Percentiles rank a stretch among this genome's conserved stretches.
Conservation (phyloP, 257 asterid genomes). For the Solanum pimpinellifolium region DNA sequence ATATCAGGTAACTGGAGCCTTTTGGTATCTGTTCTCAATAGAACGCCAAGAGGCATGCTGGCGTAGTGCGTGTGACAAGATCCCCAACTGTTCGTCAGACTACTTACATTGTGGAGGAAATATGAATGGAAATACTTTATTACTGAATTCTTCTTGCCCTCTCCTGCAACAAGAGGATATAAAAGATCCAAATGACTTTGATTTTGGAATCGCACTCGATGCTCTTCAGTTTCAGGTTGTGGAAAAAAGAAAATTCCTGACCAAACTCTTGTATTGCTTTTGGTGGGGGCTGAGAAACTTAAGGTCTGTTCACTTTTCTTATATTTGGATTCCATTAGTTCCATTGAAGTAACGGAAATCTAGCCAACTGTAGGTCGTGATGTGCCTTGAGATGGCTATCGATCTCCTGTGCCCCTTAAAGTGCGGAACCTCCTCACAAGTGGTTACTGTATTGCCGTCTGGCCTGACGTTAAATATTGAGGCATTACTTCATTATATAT, state of each 20-base stretch:
- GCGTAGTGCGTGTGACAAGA: constrained; percentile 21
- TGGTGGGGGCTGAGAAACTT: constrained; percentile 71
- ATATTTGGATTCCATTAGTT: background rate
- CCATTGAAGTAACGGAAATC: background rate
- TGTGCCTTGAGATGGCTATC: background rate
- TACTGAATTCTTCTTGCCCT: constrained; percentile 30
- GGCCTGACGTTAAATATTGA: background rate
- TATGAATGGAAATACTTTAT: background rate
- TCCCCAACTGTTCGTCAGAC: background rate
- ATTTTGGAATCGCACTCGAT: constrained; percentile 54
- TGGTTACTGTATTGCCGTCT: background rate
- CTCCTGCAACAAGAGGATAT: constrained; percentile 24
- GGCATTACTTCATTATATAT: background rate
- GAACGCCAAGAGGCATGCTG: constrained; percentile 50
- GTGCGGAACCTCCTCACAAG: background rate
- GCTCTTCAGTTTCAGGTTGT: constrained; percentile 41
- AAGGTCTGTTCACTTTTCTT: constrained; percentile 24
- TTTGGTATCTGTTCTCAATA: constrained; percentile 52
- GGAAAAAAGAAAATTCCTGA: constrained; percentile 14
- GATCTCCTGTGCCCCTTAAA: background rate
- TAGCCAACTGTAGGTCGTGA: background rate
- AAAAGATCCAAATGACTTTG: constrained; percentile 22
- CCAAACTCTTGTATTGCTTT: constrained; percentile 45
- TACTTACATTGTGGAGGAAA: constrained; percentile 21
- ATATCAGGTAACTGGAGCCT: constrained; percentile 36